These are phyloP conservation scores for Monosporascus sp. DNA, from an alignment of 2,329 filamentous ascomycete genomes.

Conservation along the genomic window DNA sequence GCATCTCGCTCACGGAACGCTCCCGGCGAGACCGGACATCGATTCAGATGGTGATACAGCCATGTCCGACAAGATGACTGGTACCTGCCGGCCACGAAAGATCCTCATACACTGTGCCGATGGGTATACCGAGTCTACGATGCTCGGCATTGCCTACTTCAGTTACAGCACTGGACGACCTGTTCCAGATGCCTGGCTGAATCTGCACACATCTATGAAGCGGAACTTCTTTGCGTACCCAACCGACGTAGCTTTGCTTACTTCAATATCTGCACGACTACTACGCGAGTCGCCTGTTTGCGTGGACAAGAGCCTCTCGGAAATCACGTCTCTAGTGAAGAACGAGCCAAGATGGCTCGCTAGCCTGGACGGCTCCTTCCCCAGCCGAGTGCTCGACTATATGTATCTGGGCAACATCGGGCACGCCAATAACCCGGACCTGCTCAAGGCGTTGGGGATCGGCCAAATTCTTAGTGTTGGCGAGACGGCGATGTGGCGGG, in stretches of 20 bases:
- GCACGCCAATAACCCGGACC: slow-evolving; percentile 88
- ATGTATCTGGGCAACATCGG: slow-evolving; percentile 93
- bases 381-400: slow-evolving; percentile 82
- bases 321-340: slow-evolving; percentile 47
- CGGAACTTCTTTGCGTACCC: slow-evolving; percentile 97
- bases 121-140: slow-evolving; percentile 90
- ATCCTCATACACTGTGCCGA: slow-evolving; percentile 91
- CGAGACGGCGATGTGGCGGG: slow-evolving; percentile 77
- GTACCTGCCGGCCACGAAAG: slow-evolving; percentile 47
- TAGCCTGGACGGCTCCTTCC: slow-evolving; percentile 82
- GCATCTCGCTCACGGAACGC: slow-evolving; percentile 65
- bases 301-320: slow-evolving; percentile 41
- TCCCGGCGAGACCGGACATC: slow-evolving; percentile 27
- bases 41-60: slow-evolving; percentile 38
- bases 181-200: slow-evolving; percentile 80
- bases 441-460: slow-evolving; percentile 77
- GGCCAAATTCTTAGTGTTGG: slow-evolving; percentile 86
- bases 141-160: slow-evolving; percentile 85
- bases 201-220: slow-evolving; percentile 70
- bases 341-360: slow-evolving; percentile 74
- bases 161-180: slow-evolving; percentile 84
- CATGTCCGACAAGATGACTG: slow-evolving; percentile 30
- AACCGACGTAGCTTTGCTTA: slow-evolving; percentile 80
- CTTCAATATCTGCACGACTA: slow-evolving; percentile 68
- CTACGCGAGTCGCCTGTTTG: slow-evolving; percentile 62